Conservation (phyloP, 371 early-diverging fungal species). For the Saksenaea oblongispora region DNA sequence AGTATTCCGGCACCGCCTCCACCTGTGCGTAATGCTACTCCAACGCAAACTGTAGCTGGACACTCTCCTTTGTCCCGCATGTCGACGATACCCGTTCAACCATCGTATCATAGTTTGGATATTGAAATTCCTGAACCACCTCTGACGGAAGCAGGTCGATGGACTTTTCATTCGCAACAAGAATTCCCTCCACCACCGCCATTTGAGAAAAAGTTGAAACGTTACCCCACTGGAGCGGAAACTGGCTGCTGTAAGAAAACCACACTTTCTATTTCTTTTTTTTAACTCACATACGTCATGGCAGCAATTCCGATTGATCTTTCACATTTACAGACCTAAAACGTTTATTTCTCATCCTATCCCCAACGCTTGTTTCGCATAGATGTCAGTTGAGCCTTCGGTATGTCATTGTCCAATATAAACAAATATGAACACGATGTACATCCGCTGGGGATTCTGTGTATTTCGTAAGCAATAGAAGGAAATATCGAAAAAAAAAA, state of each 20-base stretch:
- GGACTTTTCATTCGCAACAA: conserved; percentile 50
- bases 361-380: background rate
- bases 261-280: background rate
- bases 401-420: too few relatives aligned
- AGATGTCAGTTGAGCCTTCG: too few relatives aligned
- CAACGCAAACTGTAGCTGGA: conserved; percentile 5
- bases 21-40: background rate
- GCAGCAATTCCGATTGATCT: conserved; percentile 44
- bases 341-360: background rate
- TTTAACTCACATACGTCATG: background rate
- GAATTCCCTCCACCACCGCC: conserved; percentile 52
- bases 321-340: conserved; percentile 33
- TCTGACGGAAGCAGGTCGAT: conserved; percentile 50
- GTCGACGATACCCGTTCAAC: conserved; percentile 45
- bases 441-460: too few relatives aligned
- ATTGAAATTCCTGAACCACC: conserved; percentile 50
- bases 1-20: conserved; percentile 31
- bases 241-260: conserved; percentile 47
- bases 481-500: too few relatives aligned
- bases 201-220: conserved; percentile 43
- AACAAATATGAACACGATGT: too few relatives aligned
- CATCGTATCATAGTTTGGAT: conserved; percentile 35
- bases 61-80: conserved; percentile 28
- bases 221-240: conserved; percentile 52
- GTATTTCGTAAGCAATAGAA: too few relatives aligned